Evolutionary conservation across 441 rosid species (phyloP).

Genomic region (Populus trichocarpa): DNA sequence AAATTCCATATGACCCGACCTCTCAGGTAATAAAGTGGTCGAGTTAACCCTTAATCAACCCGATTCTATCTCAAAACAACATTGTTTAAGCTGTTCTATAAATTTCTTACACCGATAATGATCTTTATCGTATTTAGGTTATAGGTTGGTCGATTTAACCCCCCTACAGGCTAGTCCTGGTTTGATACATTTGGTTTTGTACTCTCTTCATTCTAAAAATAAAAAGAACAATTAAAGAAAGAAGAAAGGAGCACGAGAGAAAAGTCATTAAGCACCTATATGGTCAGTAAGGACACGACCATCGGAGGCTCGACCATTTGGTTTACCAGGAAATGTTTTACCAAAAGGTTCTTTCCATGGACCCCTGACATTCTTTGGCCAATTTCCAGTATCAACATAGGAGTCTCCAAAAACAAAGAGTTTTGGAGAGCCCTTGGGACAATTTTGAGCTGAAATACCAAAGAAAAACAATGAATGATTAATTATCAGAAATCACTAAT

Average conservation of each 20-base stretch:
- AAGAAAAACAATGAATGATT: background rate
- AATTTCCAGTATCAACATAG: slow-evolving; percentile 14
- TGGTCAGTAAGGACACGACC: slow-evolving; percentile 17
- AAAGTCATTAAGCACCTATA: background rate
- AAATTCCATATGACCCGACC: no score
- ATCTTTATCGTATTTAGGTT: no score
- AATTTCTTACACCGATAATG: no score
- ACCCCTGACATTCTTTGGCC: background rate
- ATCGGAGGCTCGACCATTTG: slow-evolving; percentile 16
- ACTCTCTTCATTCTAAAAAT: background rate
- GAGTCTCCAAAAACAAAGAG: slow-evolving; percentile 19
- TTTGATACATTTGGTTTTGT: background rate
- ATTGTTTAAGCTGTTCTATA: no score
- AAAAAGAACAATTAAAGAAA: background rate
- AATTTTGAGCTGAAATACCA: background rate
- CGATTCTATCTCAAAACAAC: no score
- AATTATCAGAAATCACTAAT: background rate
- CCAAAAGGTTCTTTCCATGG: slow-evolving; percentile 12
- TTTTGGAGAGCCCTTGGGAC: background rate
- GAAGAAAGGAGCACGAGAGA: background rate
- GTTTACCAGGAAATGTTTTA: slow-evolving; percentile 15
- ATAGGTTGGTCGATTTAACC: no score
- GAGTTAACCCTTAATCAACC: no score
- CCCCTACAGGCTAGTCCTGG: no score
- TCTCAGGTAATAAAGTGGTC: no score